Conservation (phyloP, 1,284 basidiomycete genomes). For the Melanopsichium pennsylvanicum region DNA sequence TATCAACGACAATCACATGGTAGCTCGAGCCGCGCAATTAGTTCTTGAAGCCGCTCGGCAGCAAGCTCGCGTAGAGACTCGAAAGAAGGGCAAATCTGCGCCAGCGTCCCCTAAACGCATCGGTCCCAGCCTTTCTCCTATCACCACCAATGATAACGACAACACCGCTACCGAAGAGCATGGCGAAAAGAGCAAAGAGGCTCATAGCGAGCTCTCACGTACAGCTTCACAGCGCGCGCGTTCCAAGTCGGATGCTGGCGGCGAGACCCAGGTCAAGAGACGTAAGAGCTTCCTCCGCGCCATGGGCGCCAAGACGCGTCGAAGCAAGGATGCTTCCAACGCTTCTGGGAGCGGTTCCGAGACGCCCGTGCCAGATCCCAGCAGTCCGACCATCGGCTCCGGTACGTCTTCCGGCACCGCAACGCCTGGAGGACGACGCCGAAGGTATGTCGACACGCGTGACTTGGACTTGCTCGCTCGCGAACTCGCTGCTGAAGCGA, state of each 20-base stretch:
- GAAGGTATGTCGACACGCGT: slow-evolving; percentile 50
- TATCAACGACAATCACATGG: slow-evolving; percentile 33
- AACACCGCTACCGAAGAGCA: neutral
- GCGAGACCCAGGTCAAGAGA: slow-evolving; percentile 18
- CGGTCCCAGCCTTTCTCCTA: slow-evolving; percentile 19
- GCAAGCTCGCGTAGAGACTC: slow-evolving; percentile 40
- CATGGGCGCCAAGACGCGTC: slow-evolving; percentile 22
- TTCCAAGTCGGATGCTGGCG: slow-evolving; percentile 43
- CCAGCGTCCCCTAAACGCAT: slow-evolving; percentile 40
- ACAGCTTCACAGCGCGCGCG: slow-evolving; percentile 31
- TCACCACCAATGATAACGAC: slow-evolving; percentile 9
- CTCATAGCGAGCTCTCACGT: slow-evolving; percentile 3
- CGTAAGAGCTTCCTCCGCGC: slow-evolving; percentile 39
- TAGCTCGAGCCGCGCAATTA: slow-evolving; percentile 44
- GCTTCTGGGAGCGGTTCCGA: slow-evolving; percentile 5
- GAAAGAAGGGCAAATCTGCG: slow-evolving; percentile 37
- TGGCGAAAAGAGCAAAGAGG: neutral
- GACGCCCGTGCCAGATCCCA: slow-evolving; percentile 16
- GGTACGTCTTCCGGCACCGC: slow-evolving; percentile 24
- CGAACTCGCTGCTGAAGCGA: slow-evolving; percentile 55
- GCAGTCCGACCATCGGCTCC: slow-evolving; percentile 12
- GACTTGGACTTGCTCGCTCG: slow-evolving; percentile 52
- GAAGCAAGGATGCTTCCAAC: slow-evolving; percentile 6
- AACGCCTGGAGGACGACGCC: slow-evolving; percentile 31
- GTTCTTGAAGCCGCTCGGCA: slow-evolving; percentile 49